These are phyloP conservation scores for Diplocarpon mali DNA, from an alignment of 2,329 filamentous ascomycete genomes.

Conservation along the genomic window DNA sequence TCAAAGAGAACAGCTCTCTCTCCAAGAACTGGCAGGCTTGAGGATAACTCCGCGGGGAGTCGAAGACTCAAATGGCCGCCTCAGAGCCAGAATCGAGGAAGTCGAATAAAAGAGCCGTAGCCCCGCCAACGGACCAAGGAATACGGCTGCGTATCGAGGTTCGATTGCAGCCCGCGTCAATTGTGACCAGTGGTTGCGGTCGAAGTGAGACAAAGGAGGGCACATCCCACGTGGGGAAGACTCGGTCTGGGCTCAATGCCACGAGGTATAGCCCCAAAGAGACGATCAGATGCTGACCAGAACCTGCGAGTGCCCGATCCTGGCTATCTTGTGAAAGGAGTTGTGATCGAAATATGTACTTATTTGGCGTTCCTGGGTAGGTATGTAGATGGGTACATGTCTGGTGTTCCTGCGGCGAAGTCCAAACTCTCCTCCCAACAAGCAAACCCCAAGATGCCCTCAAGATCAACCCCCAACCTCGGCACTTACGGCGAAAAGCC, in stretches of 20 bases:
- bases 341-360: no score
- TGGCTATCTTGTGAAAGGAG: background rate
- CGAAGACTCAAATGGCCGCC: slow-evolving; percentile 4
- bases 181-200: background rate
- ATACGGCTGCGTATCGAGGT: background rate
- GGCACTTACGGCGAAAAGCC: background rate
- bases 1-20: slow-evolving; percentile 14
- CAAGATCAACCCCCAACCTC: background rate
- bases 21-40: slow-evolving; percentile 34
- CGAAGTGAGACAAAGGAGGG: background rate
- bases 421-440: no score
- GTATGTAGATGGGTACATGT: no score
- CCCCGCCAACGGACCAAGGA: background rate
- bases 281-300: background rate
- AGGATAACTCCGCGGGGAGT: slow-evolving; percentile 28
- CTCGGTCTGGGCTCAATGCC: background rate
- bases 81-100: slow-evolving; percentile 44
- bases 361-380: no score
- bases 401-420: no score
- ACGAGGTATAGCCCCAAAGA: background rate
- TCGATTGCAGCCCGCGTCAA: background rate
- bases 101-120: slow-evolving; percentile 36
- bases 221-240: background rate
- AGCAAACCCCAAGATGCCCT: background rate
- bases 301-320: background rate